Base-by-base conservation (phyloP, 768 basidiomycete species). In the Tremella yokohamensis region DNA sequence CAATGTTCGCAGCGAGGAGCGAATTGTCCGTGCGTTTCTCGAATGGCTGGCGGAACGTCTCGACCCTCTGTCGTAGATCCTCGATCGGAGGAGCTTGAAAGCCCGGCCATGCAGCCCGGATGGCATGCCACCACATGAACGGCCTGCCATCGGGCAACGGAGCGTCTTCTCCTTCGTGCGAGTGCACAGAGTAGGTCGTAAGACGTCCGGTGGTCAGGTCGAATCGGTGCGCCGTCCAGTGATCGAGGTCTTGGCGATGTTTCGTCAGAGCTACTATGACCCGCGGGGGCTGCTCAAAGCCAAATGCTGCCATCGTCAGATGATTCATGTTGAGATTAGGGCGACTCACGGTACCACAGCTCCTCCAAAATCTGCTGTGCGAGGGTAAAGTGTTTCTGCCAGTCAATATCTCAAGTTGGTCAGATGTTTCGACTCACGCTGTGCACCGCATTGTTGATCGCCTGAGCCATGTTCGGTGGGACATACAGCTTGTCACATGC, bases 51-150 rank as follows among this genome's bases (percentile, higher is more conserved):
- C 62, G 44, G 8, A 71, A 44, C 22, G 52, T 61, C 34, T 72
- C 68, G 18, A 62, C 62, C 37, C 70, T 61, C 49, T 72, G 70
- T 8, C 55, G 58, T 15, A 75, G 58, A 8, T 60, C 49, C 20
- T 72, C 70, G 7, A 70, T 72, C 26, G 68, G 53, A 2, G 70
- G 72, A 39, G 75, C 72, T 0, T 70, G 49, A 16, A 63, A 65
- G 12, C 66, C 57, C 0, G 75, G 76, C 75, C 75, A 77, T 0
- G 75, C 74, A 25, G 54, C 60, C 15, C 74, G 64, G 19, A 77
- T 74, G 16, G 69, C 68, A 44, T 71, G 66, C 75, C 75, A 77
- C 76, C 75, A 77, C 64, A 66, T 70, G 63, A 73, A 73, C 7
- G 74, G 73, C 34, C 76, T 60, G 16, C 75, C 75, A 49, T 77